These are phyloP conservation scores for Cryptosporidium parvum DNA, from an alignment of 169 alveolate genomes.

Conservation along the genomic window DNA sequence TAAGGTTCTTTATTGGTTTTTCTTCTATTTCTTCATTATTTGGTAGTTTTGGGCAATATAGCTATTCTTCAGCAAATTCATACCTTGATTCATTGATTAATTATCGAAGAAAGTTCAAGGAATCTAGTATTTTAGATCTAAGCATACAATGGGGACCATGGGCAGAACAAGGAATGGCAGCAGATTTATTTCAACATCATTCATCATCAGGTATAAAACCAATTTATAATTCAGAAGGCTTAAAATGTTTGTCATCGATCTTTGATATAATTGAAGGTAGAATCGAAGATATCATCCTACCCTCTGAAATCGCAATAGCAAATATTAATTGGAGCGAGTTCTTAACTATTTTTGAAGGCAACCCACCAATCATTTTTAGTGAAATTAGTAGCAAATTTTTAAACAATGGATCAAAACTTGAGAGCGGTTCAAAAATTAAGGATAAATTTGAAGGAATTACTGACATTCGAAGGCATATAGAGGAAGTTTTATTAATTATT, in stretches of 20 bases:
- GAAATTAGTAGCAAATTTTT: neutral
- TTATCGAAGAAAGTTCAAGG: conserved; percentile 70
- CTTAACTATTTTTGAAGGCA: conserved; percentile 24
- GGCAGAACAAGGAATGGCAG: conserved; percentile 76
- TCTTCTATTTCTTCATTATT: conserved; percentile 82
- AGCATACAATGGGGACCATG: conserved; percentile 76
- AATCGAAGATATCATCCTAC: neutral
- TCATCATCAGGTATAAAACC: conserved; percentile 27
- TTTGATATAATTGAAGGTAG: conserved; percentile 32
- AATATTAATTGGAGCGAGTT: conserved; percentile 52
- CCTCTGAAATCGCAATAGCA: conserved; percentile 44
- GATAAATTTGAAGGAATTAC: conserved; percentile 35
- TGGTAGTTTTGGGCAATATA: conserved; percentile 83
- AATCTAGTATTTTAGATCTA: conserved; percentile 25
- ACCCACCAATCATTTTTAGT: conserved; percentile 18
- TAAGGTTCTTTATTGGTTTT: conserved; percentile 79
- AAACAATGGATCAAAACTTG: neutral
- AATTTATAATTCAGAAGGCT: conserved; percentile 25
- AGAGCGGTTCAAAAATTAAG: neutral
- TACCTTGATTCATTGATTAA: conserved; percentile 80
- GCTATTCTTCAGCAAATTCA: conserved; percentile 84
- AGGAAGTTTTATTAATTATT: conserved; percentile 1
- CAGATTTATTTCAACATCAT: conserved; percentile 28
- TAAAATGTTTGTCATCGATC: conserved; percentile 14
- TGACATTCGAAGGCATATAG: conserved; percentile 18